Percentiles rank a stretch among this genome's conserved stretches.
phyloP scores from a whole-genome alignment of 495 filamentous ascomycete species.

The Echria macrotheca region DNA sequence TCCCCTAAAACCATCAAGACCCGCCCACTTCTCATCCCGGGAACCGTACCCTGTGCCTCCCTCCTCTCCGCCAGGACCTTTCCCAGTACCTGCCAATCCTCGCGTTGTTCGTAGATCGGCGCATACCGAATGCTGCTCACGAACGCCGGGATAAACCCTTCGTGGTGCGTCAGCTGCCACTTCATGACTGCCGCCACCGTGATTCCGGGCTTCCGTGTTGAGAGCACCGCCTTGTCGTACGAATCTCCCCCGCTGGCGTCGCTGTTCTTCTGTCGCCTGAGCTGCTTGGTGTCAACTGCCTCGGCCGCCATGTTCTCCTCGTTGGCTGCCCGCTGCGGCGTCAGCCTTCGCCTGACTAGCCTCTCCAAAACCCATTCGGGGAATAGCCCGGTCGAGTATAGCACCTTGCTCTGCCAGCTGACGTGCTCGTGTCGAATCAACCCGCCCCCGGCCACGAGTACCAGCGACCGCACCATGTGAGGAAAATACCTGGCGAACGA shows the following conservation, averaged over 20 bases:
- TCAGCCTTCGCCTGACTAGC: slow-evolving; percentile 52
- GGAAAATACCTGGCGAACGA: slow-evolving; percentile 68
- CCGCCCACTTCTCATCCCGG: slow-evolving; percentile 43
- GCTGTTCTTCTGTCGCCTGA: slow-evolving; percentile 19
- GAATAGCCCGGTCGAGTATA: slow-evolving; percentile 38
- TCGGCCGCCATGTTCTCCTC: slow-evolving; percentile 26
- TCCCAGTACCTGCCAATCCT: slow-evolving; percentile 55
- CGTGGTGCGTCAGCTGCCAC: slow-evolving; percentile 53
- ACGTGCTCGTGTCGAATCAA: slow-evolving; percentile 39
- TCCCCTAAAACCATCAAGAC: slow-evolving; percentile 47
- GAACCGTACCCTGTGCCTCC: slow-evolving; percentile 12
- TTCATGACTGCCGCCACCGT: slow-evolving; percentile 41
- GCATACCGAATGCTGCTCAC: slow-evolving; percentile 49
- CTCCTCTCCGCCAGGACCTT: slow-evolving; percentile 39
- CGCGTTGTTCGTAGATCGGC: slow-evolving; percentile 51
- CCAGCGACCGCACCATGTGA: slow-evolving; percentile 58
- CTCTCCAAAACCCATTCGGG: slow-evolving; percentile 51
- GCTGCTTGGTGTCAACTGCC: slow-evolving; percentile 21
- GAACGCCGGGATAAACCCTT: slow-evolving; percentile 52
- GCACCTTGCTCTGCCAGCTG: slow-evolving; percentile 32
- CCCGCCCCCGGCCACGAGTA: slow-evolving; percentile 71
- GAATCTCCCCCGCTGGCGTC: slow-evolving; percentile 33
- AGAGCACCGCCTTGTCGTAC: slow-evolving; percentile 40
- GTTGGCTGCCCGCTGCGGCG: slow-evolving; percentile 18
- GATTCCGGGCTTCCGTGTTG: slow-evolving; percentile 26